These are phyloP conservation scores for Mentha longifolia DNA, from an alignment of 257 asterid species.

Conservation along the genomic window DNA sequence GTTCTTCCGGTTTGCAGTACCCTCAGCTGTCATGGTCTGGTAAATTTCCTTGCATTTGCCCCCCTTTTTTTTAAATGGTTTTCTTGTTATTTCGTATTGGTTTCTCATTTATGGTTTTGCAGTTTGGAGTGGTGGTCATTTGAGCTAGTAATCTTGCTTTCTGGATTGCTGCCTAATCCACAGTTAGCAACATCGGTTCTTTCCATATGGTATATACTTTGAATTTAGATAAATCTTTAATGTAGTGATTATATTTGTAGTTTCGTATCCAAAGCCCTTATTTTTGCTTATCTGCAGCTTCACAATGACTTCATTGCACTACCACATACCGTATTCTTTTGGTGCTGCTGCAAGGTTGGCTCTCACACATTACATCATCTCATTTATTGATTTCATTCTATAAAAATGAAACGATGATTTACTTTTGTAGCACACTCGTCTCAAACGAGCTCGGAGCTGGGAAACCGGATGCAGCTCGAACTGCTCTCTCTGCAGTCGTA, in stretches of 20 bases:
- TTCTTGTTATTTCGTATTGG: not conserved
- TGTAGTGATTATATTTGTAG: not conserved
- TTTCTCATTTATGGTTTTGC: conserved; percentile 2
- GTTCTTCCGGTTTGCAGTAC: conserved; percentile 46
- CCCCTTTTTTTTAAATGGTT: not conserved
- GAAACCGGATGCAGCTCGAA: conserved; percentile 59
- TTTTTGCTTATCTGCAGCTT: conserved; percentile 41
- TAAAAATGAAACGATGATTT: not conserved
- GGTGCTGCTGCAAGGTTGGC: conserved; percentile 68
- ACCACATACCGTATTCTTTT: conserved; percentile 55
- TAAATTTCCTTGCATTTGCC: conserved; percentile 6
- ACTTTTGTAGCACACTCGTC: conserved; percentile 58
- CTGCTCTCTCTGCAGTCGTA: conserved; percentile 52
- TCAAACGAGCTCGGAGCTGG: conserved; percentile 93
- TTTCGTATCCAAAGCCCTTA: not conserved
- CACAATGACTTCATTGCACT: conserved; percentile 43
- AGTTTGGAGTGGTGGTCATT: conserved; percentile 88
- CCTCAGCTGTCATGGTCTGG: conserved; percentile 54
- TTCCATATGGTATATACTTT: conserved; percentile 56
- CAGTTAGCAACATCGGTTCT: conserved; percentile 69
- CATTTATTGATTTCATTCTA: not conserved
- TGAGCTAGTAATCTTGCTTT: conserved; percentile 65
- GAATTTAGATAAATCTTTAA: not conserved
- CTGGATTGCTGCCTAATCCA: conserved; percentile 80
- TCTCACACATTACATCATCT: conserved; percentile 2